phyloP scores from a whole-genome alignment of 140 eudicot species.

The Cichorium intybus region DNA sequence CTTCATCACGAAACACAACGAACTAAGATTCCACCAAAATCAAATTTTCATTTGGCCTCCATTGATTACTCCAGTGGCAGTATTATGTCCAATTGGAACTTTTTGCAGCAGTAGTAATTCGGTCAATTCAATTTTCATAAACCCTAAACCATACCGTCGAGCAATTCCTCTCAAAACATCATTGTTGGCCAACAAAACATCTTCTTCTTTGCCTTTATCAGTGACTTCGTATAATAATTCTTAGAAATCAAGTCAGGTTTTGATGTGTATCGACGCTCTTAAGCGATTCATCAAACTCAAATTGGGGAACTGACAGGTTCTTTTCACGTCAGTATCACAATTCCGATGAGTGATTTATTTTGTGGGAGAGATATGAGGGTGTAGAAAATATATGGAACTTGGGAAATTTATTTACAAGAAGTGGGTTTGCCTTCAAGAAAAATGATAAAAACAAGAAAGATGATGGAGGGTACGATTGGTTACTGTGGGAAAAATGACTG shows the following conservation, averaged over 20 bases:
- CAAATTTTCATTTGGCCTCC: not conserved
- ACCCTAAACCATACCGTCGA: conserved; percentile 30
- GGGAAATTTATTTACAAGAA: too few relatives aligned
- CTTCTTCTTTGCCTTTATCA: conserved; percentile 27
- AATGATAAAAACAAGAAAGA: too few relatives aligned
- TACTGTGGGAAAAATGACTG: too few relatives aligned
- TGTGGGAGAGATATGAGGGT: not conserved
- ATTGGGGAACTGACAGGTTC: conserved; percentile 80
- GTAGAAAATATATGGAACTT: too few relatives aligned
- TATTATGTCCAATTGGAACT: conserved; percentile 20
- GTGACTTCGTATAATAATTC: conserved; percentile 18
- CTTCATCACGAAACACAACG: not conserved
- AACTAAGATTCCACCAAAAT: not conserved
- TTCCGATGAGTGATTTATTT: not conserved
- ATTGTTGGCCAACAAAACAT: conserved; percentile 20
- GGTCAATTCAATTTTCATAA: conserved; percentile 17
- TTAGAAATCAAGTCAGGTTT: conserved; percentile 18
- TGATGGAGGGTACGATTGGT: too few relatives aligned
- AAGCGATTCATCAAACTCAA: conserved; percentile 68
- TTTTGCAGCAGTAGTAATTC: conserved; percentile 21
- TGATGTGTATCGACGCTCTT: conserved; percentile 58
- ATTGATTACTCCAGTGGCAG: conserved; percentile 12
- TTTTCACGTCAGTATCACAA: conserved; percentile 48
- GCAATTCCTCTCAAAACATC: conserved; percentile 9
- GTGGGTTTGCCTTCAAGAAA: too few relatives aligned